Conservation (phyloP, 495 filamentous ascomycete species). For the Lichenothelia convexa region DNA sequence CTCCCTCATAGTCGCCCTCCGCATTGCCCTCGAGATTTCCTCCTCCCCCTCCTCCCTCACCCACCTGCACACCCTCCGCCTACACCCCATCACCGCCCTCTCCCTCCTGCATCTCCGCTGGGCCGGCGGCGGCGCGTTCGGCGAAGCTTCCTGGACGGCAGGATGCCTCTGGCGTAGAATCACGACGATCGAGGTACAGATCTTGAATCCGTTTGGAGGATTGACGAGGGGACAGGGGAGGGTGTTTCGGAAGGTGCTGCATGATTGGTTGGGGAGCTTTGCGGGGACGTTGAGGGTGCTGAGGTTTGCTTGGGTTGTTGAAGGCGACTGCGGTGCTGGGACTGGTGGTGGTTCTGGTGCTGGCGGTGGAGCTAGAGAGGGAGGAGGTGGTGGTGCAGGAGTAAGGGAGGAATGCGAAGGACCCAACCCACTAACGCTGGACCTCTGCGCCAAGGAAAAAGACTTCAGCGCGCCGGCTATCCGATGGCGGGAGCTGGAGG, state of each 20-base stretch:
- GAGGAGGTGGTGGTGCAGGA: too few relatives aligned
- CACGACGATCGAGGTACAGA: slow-evolving; percentile 9
- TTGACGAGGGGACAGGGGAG: slow-evolving; percentile 4
- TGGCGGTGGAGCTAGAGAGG: too few relatives aligned
- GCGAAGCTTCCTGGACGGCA: slow-evolving; percentile 3
- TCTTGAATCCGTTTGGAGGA: slow-evolving; percentile 8
- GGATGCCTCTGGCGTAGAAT: slow-evolving; percentile 8
- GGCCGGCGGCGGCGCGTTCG: slow-evolving; percentile 7
- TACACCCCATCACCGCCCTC: slow-evolving; percentile 10
- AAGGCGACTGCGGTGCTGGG: too few relatives aligned
- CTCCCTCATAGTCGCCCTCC: too few relatives aligned
- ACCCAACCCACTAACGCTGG: slow-evolving; percentile 9
- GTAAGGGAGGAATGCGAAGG: too few relatives aligned
- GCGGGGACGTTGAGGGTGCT: slow-evolving; percentile 5
- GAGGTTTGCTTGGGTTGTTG: slow-evolving; percentile 12
- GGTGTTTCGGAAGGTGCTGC: slow-evolving; percentile 14
- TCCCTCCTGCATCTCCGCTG: slow-evolving; percentile 15
- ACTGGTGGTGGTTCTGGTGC: too few relatives aligned
- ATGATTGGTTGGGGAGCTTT: slow-evolving; percentile 13
- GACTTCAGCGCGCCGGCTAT: slow-evolving; percentile 3
- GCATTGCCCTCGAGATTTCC: slow-evolving; percentile 10
- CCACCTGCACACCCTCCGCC: slow-evolving; percentile 6
- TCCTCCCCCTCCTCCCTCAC: neutral
- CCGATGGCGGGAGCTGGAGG: slow-evolving; percentile 2
- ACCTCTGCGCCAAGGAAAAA: neutral